Conservation (phyloP, 352 stramenopile species). For the Globisporangium lucens region DNA sequence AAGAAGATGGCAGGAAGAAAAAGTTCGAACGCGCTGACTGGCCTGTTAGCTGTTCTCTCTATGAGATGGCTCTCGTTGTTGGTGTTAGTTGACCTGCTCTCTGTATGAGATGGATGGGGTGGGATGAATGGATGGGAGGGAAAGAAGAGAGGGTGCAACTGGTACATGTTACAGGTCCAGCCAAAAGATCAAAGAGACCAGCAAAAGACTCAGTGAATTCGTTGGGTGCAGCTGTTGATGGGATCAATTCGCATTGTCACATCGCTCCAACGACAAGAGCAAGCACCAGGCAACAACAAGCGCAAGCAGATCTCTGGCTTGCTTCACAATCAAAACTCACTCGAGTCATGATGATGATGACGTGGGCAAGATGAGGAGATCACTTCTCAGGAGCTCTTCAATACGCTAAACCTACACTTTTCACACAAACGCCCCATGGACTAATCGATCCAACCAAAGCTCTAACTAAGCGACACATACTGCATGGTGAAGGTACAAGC, state of each 20-base stretch:
- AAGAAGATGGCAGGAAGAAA: not conserved
- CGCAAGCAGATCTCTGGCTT: too few relatives aligned
- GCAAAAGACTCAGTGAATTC: not conserved
- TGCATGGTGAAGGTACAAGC: too few relatives aligned
- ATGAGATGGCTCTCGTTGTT: not conserved
- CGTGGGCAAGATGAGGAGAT: not conserved
- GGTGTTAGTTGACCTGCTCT: not conserved
- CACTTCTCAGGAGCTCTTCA: too few relatives aligned
- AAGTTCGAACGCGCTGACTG: not conserved
- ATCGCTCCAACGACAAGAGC: not conserved
- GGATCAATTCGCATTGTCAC: constrained; percentile 1
- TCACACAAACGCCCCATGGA: too few relatives aligned
- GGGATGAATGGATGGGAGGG: not conserved
- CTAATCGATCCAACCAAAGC: too few relatives aligned
- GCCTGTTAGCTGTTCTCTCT: not conserved
- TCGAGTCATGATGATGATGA: not conserved
- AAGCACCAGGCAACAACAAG: too few relatives aligned
- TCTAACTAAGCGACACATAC: too few relatives aligned
- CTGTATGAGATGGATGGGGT: not conserved
- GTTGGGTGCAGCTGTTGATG: constrained; percentile 1
- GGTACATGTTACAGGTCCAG: not conserved
- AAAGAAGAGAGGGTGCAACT: not conserved
- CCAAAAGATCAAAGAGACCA: not conserved
- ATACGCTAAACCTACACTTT: too few relatives aligned
- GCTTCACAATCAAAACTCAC: not conserved